Evolutionary conservation across 352 stramenopile genomes (phyloP), one percentile per base, ranked within the genome.

Genomic region (Pythium oligandrum): DNA sequence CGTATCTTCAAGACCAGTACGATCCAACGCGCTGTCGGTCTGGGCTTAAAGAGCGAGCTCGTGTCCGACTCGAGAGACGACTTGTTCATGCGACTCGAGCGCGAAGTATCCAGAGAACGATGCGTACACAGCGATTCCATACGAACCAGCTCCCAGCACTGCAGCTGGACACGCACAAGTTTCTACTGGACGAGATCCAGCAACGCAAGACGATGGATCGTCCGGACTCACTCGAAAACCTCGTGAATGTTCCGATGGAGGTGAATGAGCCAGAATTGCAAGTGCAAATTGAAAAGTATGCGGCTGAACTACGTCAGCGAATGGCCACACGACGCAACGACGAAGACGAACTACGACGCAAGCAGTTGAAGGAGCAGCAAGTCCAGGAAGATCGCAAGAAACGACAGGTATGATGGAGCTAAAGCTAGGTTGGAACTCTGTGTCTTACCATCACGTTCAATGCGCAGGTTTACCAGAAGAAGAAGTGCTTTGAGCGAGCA

Each of bases 111-210:
- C 58, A 72, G 45, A 45, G 49, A 5, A 66, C 64, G 1, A 75
- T 64, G 64, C 52, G 73, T 4, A 73, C 68, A 17, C 76, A 83
- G 59, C 67, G 69, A 0, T 84, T 87, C 51, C 61, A 60, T 4
- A 82, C 63, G 3, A 57, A 75, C n/a, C 63, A 58, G n/a, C 70
- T 84, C 35, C 48, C 64, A n/a, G 34, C 59, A 17, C 52, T 87
- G 32, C 40, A 61, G 46, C 60, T 87, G 30, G 59, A 73, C 0
- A 75, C 69, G 6, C 59, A 40, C 42, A 42, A 72, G 6, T 79
- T 59, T 32, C 52, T 87, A 2, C 64, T 83, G 17, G 59, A 56
- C 6, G 66, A 83, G 34, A 57, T 78, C 2, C 64, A 73, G 38
- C 49, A 68, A 48, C 9, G 43, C 43, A 48, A 48, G 26, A 45